Base-by-base conservation (phyloP, 805 yeast genomes). In the Blastobotrys chiropterorum region DNA sequence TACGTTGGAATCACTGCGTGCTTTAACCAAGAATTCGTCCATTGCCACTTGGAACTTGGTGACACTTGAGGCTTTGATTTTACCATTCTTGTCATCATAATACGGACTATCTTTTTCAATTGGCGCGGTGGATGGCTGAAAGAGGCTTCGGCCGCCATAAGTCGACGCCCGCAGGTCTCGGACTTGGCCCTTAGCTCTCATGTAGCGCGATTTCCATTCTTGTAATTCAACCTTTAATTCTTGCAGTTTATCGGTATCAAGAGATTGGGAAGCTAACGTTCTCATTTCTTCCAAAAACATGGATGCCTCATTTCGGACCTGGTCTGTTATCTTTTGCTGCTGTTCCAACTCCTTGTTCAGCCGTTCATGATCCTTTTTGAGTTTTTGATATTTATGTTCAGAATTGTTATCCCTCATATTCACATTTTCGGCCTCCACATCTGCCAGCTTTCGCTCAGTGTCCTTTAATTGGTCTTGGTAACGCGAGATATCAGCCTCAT, bases 221-320 rank as follows among this genome's bases (percentile, higher is more conserved):
- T 60, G 57, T 14, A 66, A 60, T 47, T 72, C 74, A 2, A 60
- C 52, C 51, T 69, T 61, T 17, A 68, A 57, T 7, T 48, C 47
- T 38, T 63, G 64, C 3, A 67, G 55, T 26, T 26, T 26, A 21
- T 66, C 58, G 13, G 52, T 44, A 21, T 56, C 51, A 20, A 60
- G 53, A 13, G 39, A 17, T 13, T 55, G 62, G 44, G 60, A 60
- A 5, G 73, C 64, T 34, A 71, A 62, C 1, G 59, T 53, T n/a
- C 70, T 62, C 74, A 72, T 68, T 46, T 72, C 74, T 4, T 53
- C 57, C 16, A 72, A 55, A 46, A 69, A 65, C 20, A 49, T 59
- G 6, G 64, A 56, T 1, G 75, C 72, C 53, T 71, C 74, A 4
- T 58, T 48, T 14, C 72, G 63, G 13, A 71, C 72, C 52, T 66